A percentile compares a stretch with the other conserved stretches of the same genome.
phyloP scores from a whole-genome alignment of 2,329 filamentous ascomycete species.

The Penicillium sp. region DNA sequence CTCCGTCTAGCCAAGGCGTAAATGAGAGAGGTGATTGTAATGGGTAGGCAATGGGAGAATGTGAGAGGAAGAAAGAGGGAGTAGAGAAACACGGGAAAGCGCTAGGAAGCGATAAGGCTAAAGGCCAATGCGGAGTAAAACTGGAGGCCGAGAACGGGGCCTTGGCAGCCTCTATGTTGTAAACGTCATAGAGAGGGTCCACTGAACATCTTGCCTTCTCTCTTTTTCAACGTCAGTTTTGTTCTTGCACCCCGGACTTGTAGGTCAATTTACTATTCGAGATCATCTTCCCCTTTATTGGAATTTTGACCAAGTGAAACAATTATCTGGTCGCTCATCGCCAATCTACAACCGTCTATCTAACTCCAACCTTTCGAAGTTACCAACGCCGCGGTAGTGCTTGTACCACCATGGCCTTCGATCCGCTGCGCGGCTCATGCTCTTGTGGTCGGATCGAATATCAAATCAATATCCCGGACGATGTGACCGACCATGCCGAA shows the following conservation, averaged over 20 bases:
- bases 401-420: conserved; percentile 21
- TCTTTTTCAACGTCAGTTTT: not conserved
- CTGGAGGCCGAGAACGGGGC: conserved; percentile 5
- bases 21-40: not conserved
- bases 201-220: conserved; percentile 8
- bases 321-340: not conserved
- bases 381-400: conserved; percentile 4
- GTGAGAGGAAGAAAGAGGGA: not conserved
- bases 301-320: not conserved
- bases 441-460: conserved; percentile 81
- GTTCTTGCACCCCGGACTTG: not conserved
- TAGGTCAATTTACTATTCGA: not conserved
- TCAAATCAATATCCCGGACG: conserved; percentile 58
- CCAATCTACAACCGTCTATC: not conserved
- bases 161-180: conserved; percentile 14
- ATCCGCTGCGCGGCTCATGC: conserved; percentile 65
- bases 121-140: conserved; percentile 17
- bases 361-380: not conserved
- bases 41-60: conserved; percentile 1
- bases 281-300: not conserved
- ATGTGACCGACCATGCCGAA: conserved; percentile 50
- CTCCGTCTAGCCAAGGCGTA: not conserved
- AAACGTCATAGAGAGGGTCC: conserved; percentile 23
- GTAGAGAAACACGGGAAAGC: conserved; percentile 12
- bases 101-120: conserved; percentile 18